These are phyloP conservation scores for Botrytis aclada DNA, from an alignment of 2,329 filamentous ascomycete species.

Conservation along the genomic window DNA sequence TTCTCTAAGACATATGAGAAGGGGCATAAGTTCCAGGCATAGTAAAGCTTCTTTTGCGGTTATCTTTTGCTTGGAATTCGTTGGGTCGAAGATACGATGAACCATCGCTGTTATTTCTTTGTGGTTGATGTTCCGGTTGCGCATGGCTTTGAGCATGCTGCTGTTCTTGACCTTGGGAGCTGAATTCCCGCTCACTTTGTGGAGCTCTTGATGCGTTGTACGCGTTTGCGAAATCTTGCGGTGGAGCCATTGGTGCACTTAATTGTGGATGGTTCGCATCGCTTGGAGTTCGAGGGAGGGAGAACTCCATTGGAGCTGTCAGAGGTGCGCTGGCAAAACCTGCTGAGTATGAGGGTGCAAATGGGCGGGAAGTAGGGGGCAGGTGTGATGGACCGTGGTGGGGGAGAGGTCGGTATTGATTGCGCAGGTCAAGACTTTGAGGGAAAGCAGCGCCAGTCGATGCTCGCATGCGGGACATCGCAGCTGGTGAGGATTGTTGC, in stretches of 20 bases:
- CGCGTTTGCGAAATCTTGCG: conserved; percentile 47
- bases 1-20: conserved; percentile 9
- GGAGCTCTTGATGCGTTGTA: conserved; percentile 32
- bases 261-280: conserved; percentile 47
- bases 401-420: conserved; percentile 44
- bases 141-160: conserved; percentile 28
- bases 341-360: conserved; percentile 44
- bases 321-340: conserved; percentile 54
- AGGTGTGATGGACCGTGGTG: conserved; percentile 32
- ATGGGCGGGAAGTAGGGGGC: conserved; percentile 36
- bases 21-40: conserved; percentile 26
- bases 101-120: conserved; percentile 29
- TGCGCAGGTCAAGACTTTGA: conserved; percentile 46
- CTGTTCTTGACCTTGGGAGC: conserved; percentile 23
- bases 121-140: conserved; percentile 20
- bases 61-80: conserved; percentile 34
- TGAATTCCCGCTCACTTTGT: conserved; percentile 28
- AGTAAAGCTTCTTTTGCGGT: conserved; percentile 35
- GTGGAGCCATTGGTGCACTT: conserved; percentile 52
- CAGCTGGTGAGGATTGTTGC: conserved; percentile 45
- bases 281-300: conserved; percentile 45
- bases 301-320: conserved; percentile 53
- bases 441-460: conserved; percentile 47
- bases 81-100: conserved; percentile 29
- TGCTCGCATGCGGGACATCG: conserved; percentile 47